Conservation (phyloP, 805 yeast genomes). For the Wickerhamomyces rabaulensis region DNA sequence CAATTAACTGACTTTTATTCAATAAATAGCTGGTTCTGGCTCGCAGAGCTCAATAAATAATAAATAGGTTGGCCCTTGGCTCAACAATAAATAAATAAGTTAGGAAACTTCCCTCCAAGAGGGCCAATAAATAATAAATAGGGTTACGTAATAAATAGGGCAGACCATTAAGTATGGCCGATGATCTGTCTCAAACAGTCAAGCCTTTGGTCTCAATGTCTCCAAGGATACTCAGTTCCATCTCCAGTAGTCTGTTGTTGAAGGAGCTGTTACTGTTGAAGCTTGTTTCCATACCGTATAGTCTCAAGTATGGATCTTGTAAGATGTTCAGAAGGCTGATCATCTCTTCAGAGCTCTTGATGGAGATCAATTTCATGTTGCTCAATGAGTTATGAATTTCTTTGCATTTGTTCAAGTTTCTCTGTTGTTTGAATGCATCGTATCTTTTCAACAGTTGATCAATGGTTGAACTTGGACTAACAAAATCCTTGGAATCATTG, state of each 20-base stretch:
- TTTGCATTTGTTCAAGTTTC: conserved; percentile 8
- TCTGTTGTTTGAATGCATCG: conserved; percentile 5
- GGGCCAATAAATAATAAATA: conserved; percentile 1
- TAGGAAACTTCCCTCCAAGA: neutral
- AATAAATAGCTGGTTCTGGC: neutral
- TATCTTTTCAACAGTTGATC: conserved; percentile 8
- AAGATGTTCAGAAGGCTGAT: conserved; percentile 5
- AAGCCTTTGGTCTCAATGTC: conserved; percentile 11
- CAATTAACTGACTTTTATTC: neutral
- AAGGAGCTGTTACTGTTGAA: conserved; percentile 1
- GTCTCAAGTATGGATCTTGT: conserved; percentile 9
- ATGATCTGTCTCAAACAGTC: neutral
- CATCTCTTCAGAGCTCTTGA: conserved; percentile 8
- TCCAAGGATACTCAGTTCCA: conserved; percentile 19
- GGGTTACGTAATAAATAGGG: neutral
- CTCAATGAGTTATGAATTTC: conserved; percentile 4
- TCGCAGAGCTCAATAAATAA: neutral
- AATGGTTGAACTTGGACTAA: conserved; percentile 15
- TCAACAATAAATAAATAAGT: neutral
- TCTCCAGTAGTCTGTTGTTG: conserved; percentile 11
- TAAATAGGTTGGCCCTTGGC: neutral
- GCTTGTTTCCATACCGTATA: conserved; percentile 3
- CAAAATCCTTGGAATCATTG: conserved; percentile 7
- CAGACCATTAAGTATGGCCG: neutral
- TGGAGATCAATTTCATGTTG: conserved; percentile 5